Conservation (phyloP, 2,329 filamentous ascomycete species). For the Pseudonectria buxi region DNA sequence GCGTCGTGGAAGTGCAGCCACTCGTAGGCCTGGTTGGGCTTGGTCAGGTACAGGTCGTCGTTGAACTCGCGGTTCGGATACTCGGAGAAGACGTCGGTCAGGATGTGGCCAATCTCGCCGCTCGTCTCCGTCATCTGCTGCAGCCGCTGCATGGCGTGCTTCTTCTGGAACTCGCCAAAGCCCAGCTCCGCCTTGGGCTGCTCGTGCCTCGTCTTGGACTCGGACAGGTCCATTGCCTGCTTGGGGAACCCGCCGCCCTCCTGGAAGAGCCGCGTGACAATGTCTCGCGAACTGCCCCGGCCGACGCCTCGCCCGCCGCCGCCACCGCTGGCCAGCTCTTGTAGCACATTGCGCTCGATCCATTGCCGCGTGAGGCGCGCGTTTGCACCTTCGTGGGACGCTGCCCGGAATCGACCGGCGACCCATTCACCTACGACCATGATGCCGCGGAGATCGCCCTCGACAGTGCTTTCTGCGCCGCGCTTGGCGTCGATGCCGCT, state of each 20-base stretch:
- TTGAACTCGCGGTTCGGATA: slow-evolving; percentile 87
- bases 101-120: slow-evolving; percentile 70
- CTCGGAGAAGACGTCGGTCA: slow-evolving; percentile 76
- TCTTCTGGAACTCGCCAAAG: slow-evolving; percentile 67
- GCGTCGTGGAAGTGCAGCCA: slow-evolving; percentile 93
- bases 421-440: slow-evolving; percentile 89
- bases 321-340: slow-evolving; percentile 62
- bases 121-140: slow-evolving; percentile 72
- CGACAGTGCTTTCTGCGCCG: slow-evolving; percentile 60
- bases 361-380: slow-evolving; percentile 62
- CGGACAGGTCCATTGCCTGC: slow-evolving; percentile 34
- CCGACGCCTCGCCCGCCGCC: slow-evolving; percentile 66
- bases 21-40: slow-evolving; percentile 81
- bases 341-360: slow-evolving; percentile 66
- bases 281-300: slow-evolving; percentile 64
- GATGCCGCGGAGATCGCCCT: slow-evolving; percentile 70
- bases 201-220: slow-evolving; percentile 41
- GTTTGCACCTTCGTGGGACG: slow-evolving; percentile 30
- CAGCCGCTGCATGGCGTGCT: slow-evolving; percentile 63
- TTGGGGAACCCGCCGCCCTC: slow-evolving; percentile 73
- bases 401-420: slow-evolving; percentile 58
- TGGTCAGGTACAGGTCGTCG: slow-evolving; percentile 84
- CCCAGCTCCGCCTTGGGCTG: slow-evolving; percentile 56
- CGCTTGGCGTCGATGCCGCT: slow-evolving; percentile 63
- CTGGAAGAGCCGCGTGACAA: slow-evolving; percentile 71